Conservation (phyloP, 495 filamentous ascomycete genomes). For the Amniculicola lignicola region DNA sequence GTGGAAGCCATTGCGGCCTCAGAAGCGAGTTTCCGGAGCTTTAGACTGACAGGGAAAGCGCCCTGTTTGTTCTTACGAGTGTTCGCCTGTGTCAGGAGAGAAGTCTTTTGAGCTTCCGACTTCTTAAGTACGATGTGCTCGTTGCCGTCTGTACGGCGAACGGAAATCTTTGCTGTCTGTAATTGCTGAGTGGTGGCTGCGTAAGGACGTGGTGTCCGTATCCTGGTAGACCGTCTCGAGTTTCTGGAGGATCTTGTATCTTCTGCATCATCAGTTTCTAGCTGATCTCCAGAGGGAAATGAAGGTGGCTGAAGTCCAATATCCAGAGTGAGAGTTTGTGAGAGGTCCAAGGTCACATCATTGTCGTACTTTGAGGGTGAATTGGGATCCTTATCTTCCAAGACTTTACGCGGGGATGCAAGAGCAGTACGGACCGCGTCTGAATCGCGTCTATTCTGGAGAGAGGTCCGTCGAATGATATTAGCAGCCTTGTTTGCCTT, state of each 20-base stretch:
- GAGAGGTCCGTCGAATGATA: constrained; percentile 35
- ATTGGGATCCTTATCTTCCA: constrained; percentile 54
- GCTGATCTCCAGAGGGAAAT: constrained; percentile 11
- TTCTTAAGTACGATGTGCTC: constrained; percentile 56
- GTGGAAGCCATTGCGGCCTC: constrained; percentile 9
- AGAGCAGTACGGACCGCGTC: constrained; percentile 41
- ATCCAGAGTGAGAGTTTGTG: constrained; percentile 29
- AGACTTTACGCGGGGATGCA: constrained; percentile 47
- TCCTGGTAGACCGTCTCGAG: constrained; percentile 23
- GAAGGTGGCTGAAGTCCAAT: constrained; percentile 8
- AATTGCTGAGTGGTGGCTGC: constrained; percentile 30
- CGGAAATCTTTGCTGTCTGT: constrained; percentile 52
- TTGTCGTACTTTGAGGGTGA: constrained; percentile 47
- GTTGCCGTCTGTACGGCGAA: constrained; percentile 55
- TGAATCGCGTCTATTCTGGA: constrained; percentile 43
- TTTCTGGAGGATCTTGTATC: neutral
- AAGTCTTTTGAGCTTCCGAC: constrained; percentile 58
- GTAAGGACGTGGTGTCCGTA: constrained; percentile 22
- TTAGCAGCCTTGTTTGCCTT: constrained; percentile 52
- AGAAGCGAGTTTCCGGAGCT: constrained; percentile 46
- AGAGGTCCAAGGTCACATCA: constrained; percentile 27
- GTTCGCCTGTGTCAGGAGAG: constrained; percentile 53
- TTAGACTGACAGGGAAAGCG: constrained; percentile 48
- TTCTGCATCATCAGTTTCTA: constrained; percentile 27
- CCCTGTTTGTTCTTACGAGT: constrained; percentile 58